Base-by-base conservation (phyloP, 495 filamentous ascomycete species). In the Penicillium pancosmium region DNA sequence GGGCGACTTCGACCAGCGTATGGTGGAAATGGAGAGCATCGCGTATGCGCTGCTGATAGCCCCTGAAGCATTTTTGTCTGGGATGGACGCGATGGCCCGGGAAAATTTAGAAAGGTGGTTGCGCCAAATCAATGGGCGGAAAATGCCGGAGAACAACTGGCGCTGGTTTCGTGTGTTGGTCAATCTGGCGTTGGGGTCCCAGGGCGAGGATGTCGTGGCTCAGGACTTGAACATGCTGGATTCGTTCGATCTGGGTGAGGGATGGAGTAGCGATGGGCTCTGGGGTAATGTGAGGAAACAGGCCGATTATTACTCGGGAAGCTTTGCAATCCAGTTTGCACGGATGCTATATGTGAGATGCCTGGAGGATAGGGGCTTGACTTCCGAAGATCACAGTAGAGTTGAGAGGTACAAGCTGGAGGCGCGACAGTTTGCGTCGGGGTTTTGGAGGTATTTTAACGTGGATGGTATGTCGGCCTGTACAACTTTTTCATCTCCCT, bases 1-100 rank as follows among this genome's bases (percentile, higher is more conserved):
- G 9, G 49, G 27, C 6, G 50, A 59, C 33, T 46, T 46, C 4
- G 55, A 57, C 35, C 55, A 59, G 56, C 56, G 56, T 6, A 52
- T 52, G 48, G 56, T 38, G 36, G 36, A 38, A 38, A 49, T 38
- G 36, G 36, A 38, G 36, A 38, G 36, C 36, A 38, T 38, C 11
- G 12, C 36, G 36, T 38, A 38, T 15, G 36, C 36, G 12, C 36
- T 38, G 36, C 36, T 38, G 12, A 38, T 38, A 5, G 36, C 36
- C 36, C 36, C 36, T 38, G 36, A 0, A 15, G 12, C 36, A 38
- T 38, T 38, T 38, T 38, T 38, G 36, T 38, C 36, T 3, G 36
- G 36, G 36, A 38, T 38, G 36, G 36, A 38, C 36, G 36, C 36
- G 11, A 38, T 38, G 36, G 36, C 36, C 5, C 36, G 36, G 9